phyloP scores from a whole-genome alignment of 2,329 filamentous ascomycete species.

The Phoma sp. region DNA sequence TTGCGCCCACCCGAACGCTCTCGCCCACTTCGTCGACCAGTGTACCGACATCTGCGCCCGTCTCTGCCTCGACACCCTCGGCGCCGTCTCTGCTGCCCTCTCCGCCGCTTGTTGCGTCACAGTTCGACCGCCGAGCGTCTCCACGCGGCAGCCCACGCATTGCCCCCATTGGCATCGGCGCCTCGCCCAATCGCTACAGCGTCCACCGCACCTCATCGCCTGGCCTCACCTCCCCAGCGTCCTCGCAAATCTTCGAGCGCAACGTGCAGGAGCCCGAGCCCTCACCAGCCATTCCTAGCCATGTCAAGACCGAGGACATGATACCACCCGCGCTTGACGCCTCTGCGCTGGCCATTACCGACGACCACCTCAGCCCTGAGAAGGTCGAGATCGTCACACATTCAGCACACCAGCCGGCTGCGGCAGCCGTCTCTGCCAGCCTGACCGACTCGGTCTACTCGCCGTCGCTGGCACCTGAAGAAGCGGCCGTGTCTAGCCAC shows the following conservation, averaged over 20 bases:
- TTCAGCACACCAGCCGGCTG: conserved; percentile 79
- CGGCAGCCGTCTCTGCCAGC: conserved; percentile 62
- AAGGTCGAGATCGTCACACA: conserved; percentile 93
- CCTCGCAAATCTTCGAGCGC: conserved; percentile 84
- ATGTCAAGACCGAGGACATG: conserved; percentile 92
- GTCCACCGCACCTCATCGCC: conserved; percentile 71
- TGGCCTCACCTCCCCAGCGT: conserved; percentile 78
- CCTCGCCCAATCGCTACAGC: conserved; percentile 67
- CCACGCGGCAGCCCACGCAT: conserved; percentile 47
- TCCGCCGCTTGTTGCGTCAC: conserved; percentile 38
- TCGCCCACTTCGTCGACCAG: conserved; percentile 11
- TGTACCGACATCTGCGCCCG: conserved; percentile 22
- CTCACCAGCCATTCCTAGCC: conserved; percentile 86
- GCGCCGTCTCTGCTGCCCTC: conserved; percentile 38
- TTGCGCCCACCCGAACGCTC: conserved; percentile 15
- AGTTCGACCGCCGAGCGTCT: conserved; percentile 37
- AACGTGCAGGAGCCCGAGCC: conserved; percentile 79
- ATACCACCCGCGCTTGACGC: conserved; percentile 92
- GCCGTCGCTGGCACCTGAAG: conserved; percentile 40
- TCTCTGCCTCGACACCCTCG: too few species aligned
- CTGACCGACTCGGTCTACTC: conserved; percentile 45
- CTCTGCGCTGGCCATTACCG: conserved; percentile 89
- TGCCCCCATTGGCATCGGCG: conserved; percentile 36
- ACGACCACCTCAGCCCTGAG: conserved; percentile 82
- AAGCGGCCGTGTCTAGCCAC: conserved; percentile 31